A percentile compares a stretch with the other conserved stretches of the same genome.
Conservation (phyloP, 176 grass and related monocot species). For the Chloris gayana region DNA sequence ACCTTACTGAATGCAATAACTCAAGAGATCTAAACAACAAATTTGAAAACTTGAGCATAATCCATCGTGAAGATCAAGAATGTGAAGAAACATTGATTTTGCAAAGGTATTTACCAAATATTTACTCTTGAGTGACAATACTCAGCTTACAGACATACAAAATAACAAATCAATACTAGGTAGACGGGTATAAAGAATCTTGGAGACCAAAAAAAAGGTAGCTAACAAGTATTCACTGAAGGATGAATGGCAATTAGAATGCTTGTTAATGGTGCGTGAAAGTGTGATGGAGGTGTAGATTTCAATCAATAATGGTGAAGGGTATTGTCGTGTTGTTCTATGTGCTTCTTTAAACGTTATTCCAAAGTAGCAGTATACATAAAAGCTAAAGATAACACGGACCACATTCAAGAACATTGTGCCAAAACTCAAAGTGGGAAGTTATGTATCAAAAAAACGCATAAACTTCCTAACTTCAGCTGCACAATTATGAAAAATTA, state of each 20-base stretch:
- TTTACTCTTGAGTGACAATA: too few relatives aligned
- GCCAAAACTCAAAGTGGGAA: slow-evolving; percentile 27
- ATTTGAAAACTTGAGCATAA: slow-evolving; percentile 6
- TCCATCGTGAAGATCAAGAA: too few relatives aligned
- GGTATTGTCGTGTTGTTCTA: not conserved
- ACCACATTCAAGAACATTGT: not conserved
- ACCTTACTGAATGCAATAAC: not conserved
- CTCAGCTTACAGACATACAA: slow-evolving; percentile 1
- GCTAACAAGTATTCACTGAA: slow-evolving; percentile 10
- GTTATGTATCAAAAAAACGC: slow-evolving; percentile 1
- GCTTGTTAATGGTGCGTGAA: not conserved
- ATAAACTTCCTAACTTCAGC: slow-evolving; percentile 17
- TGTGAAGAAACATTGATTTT: too few relatives aligned
- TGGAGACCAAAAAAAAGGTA: slow-evolving; percentile 9
- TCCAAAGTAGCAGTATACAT: slow-evolving; percentile 5
- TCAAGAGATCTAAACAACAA: slow-evolving; percentile 7
- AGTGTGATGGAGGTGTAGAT: not conserved
- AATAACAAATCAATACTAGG: too few relatives aligned
- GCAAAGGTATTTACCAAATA: too few relatives aligned
- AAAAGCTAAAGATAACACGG: slow-evolving; percentile 16
- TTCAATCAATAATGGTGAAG: slow-evolving; percentile 1
- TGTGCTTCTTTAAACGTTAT: slow-evolving; percentile 20
- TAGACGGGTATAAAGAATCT: not conserved
- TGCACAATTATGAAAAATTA: not conserved
- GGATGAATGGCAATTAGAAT: slow-evolving; percentile 9